Evolutionary conservation across 225 moss, liverwort and hornwort genomes (phyloP).

Genomic region (Sphagnum contortum): DNA sequence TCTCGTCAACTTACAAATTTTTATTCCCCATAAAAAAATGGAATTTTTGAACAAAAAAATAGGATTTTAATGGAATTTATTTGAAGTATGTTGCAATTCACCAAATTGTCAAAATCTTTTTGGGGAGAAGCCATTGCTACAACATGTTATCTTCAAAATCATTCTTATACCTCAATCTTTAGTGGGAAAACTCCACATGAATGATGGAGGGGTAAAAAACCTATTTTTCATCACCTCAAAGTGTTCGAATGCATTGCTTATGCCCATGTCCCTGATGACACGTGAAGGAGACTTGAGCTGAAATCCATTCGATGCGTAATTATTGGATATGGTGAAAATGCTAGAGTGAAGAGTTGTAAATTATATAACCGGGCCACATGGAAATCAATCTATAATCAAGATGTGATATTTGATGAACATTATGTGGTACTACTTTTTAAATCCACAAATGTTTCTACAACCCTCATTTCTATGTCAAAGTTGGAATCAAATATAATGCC

Average conservation of each 20-base stretch:
- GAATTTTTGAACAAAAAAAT: slow-evolving; percentile 3
- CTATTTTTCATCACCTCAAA: neutral
- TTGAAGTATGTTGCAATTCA: neutral
- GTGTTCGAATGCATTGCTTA: slow-evolving; percentile 3
- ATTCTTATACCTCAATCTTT: neutral
- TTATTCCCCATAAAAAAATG: slow-evolving; percentile 3
- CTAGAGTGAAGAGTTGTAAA: slow-evolving; percentile 1
- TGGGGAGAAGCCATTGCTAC: slow-evolving; percentile 2
- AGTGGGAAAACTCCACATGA: neutral
- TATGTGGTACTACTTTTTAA: neutral
- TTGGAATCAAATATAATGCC: no score
- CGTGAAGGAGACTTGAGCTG: neutral
- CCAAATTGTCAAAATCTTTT: neutral
- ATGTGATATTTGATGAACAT: slow-evolving; percentile 3
- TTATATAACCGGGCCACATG: neutral
- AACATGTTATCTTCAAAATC: slow-evolving; percentile 1
- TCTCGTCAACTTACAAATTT: neutral
- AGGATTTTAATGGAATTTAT: neutral
- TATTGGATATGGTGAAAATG: slow-evolving; percentile 2
- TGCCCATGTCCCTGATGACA: neutral
- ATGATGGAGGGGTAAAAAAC: neutral
- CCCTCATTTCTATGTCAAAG: no score
- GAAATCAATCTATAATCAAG: no score
- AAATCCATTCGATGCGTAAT: neutral
- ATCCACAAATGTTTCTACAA: no score